Evolutionary conservation across 371 early-diverging fungal species (phyloP).

Genomic region (Mucor irregularis): DNA sequence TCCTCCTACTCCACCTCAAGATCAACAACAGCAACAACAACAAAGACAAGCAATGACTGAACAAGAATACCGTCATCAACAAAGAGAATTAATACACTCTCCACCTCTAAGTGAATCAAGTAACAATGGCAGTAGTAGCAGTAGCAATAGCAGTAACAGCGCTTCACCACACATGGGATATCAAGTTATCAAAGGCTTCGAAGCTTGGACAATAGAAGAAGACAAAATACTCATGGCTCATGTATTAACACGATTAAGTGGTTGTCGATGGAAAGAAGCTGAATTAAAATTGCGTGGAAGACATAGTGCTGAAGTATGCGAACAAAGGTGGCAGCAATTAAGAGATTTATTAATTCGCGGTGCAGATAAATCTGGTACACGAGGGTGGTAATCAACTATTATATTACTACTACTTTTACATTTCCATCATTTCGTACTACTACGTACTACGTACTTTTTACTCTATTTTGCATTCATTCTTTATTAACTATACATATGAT

Average conservation of each 20-base stretch:
- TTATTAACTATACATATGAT: not conserved
- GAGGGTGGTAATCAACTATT: slow-evolving; percentile 12
- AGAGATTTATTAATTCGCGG: slow-evolving; percentile 22
- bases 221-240: slow-evolving; percentile 30
- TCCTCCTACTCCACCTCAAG: slow-evolving; percentile 34
- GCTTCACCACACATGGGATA: slow-evolving; percentile 18
- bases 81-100: slow-evolving; percentile 11
- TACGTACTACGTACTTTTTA: too few relatives aligned
- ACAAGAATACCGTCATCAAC: too few relatives aligned
- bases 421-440: too few relatives aligned
- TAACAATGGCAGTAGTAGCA: too few relatives aligned
- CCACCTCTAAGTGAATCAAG: slow-evolving; percentile 20
- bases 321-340: slow-evolving; percentile 24
- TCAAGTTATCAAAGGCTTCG: slow-evolving; percentile 33
- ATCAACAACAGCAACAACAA: not conserved
- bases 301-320: slow-evolving; percentile 19
- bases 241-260: slow-evolving; percentile 23
- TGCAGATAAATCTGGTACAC: slow-evolving; percentile 21
- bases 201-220: slow-evolving; percentile 29
- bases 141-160: too few relatives aligned
- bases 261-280: slow-evolving; percentile 26
- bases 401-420: too few relatives aligned
- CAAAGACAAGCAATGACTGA: too few relatives aligned
- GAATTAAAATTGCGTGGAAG: slow-evolving; percentile 17
- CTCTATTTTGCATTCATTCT: not conserved